Conservation (phyloP, 805 yeast genomes). For the Maudiozyma saulgeensis region DNA sequence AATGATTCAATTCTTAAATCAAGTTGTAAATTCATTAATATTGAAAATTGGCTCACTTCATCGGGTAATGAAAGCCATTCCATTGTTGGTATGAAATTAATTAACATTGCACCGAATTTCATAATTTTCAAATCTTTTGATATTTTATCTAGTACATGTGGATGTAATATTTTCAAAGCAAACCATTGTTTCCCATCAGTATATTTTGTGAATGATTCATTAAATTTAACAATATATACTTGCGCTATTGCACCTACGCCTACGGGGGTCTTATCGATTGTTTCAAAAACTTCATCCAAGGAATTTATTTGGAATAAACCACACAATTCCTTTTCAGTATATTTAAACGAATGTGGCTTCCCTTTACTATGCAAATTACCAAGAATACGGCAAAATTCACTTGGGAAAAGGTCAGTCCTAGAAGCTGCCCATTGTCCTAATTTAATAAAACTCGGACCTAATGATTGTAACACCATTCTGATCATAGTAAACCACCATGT, state of each 20-base stretch:
- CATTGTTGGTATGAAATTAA: conserved; percentile 80
- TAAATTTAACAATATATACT: conserved; percentile 67
- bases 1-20: conserved; percentile 85
- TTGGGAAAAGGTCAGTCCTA: conserved; percentile 84
- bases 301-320: conserved; percentile 45
- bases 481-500: conserved; percentile 59
- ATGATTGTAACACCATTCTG: conserved; percentile 60
- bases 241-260: conserved; percentile 99
- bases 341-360: conserved; percentile 53
- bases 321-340: conserved; percentile 50
- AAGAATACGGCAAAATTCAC: conserved; percentile 66
- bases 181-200: conserved; percentile 40
- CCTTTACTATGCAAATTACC: conserved; percentile 77
- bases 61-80: conserved; percentile 95
- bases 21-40: conserved; percentile 79
- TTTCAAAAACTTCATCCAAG: conserved; percentile 73
- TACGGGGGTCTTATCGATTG: conserved; percentile 62
- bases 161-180: conserved; percentile 90
- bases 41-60: conserved; percentile 81
- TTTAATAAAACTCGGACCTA: conserved; percentile 87
- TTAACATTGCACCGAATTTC: conserved; percentile 62
- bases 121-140: conserved; percentile 77
- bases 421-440: conserved; percentile 99
- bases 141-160: conserved; percentile 63
- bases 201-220: conserved; percentile 4